These are phyloP conservation scores for Coniosporium tulheliwenetii DNA, from an alignment of 2,329 filamentous ascomycete species.

Conservation along the genomic window DNA sequence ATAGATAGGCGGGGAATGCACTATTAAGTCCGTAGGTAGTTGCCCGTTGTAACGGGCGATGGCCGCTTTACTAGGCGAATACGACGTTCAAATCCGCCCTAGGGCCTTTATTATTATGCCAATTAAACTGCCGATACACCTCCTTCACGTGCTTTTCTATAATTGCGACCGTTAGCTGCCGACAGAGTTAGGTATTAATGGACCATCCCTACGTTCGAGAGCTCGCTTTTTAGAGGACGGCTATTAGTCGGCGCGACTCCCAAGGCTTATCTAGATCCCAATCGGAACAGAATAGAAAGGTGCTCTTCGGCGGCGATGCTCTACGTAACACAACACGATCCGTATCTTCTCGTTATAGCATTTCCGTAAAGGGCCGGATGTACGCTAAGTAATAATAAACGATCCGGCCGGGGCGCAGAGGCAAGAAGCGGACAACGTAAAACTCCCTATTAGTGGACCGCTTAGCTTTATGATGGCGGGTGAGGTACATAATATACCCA, in stretches of 20 bases:
- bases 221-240: slow-evolving; percentile 1
- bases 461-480: slow-evolving; percentile 3
- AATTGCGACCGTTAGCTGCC: slow-evolving; percentile 3
- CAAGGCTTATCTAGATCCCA: slow-evolving; percentile 1
- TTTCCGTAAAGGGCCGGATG: slow-evolving; percentile 2
- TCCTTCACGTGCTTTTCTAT: slow-evolving; percentile 4
- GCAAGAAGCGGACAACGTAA: slow-evolving; percentile 2
- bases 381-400: slow-evolving; percentile 1
- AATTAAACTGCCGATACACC: slow-evolving; percentile 2
- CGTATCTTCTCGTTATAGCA: slow-evolving; percentile 2
- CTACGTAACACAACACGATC: neutral
- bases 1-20: slow-evolving; percentile 3
- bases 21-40: slow-evolving; percentile 4
- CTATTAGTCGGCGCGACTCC: slow-evolving; percentile 1
- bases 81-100: slow-evolving; percentile 2
- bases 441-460: slow-evolving; percentile 3
- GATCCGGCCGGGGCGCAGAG: neutral
- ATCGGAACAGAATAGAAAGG: slow-evolving; percentile 1
- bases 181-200: slow-evolving; percentile 1
- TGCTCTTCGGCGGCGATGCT: neutral
- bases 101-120: slow-evolving; percentile 2
- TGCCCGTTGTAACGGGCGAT: slow-evolving; percentile 2
- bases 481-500: slow-evolving; percentile 1
- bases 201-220: neutral
- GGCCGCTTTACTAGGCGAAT: slow-evolving; percentile 4